Base-by-base conservation (phyloP, 2,329 filamentous ascomycete species). In the Lachnellula suecica region DNA sequence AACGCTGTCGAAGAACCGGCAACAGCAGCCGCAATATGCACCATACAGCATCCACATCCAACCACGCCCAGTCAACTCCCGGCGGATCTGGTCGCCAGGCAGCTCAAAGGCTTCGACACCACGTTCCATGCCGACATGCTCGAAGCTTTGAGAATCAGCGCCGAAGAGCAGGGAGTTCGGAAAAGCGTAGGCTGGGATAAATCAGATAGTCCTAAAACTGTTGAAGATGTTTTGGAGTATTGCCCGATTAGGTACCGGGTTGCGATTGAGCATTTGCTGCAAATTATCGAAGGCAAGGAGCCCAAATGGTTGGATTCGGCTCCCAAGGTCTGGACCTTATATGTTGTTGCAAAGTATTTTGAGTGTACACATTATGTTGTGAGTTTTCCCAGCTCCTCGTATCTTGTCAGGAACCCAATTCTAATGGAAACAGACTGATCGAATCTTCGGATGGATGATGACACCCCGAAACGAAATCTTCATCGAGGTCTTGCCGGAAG, bases 251-350 rank as follows among this genome's bases (percentile, higher is more conserved):
- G 86, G 2, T 86, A 89, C 63, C 73, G 81, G 11, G 79, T 78
- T 24, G 79, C 79, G 19, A 82, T 94, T 29, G 74, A 88, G 42
- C 76, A 84, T 1, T 70, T 89, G 0, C 71, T 89, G 4, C 74
- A 81, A 59, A 73, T 78, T 10, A 76, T 89, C 37, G 74, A 82
- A 56, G 79, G 78, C 2, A 71, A 77, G 3, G 70, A 76, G 25
- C 72, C 83, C 0, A 70, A 74, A 1, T 66, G 40, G 40, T 40
- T 90, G 13, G 79, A 89, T 66, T 88, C 85, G 0, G 85, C 86
- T 0, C 74, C 79, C 10, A 83, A 86, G 13, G 70, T 87, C 34
- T 89, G 83, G 76, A 88, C 85, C 0, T 74, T 88, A n/a, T 79
- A 82, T 29, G 80, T 78, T 3, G 67, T 89, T 8, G 80, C 83